Conservation (phyloP, 1,284 basidiomycete genomes). For the Melampsora larici-populina region DNA sequence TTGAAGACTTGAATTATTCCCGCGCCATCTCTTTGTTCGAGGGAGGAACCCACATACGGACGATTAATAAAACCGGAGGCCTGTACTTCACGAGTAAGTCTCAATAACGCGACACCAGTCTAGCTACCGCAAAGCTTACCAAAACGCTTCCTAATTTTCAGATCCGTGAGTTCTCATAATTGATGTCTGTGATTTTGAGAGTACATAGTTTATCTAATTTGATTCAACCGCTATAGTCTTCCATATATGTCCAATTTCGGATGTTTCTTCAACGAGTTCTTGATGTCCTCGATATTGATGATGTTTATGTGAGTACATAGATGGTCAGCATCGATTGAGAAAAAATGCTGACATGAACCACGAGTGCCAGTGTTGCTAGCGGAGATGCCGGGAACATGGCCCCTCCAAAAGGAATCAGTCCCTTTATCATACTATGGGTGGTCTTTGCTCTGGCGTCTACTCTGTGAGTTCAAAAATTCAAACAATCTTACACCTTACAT, state of each 20-base stretch:
- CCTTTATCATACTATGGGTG: constrained; percentile 30
- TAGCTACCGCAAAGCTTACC: neutral
- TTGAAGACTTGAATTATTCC: constrained; percentile 29
- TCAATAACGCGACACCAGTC: too few relatives aligned
- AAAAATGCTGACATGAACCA: neutral
- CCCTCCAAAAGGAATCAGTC: constrained; percentile 24
- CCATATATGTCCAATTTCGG: constrained; percentile 23
- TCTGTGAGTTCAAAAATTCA: neutral
- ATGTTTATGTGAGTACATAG: constrained; percentile 34
- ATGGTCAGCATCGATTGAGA: neutral
- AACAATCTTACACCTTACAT: neutral
- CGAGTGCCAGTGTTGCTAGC: constrained; percentile 10
- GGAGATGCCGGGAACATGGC: constrained; percentile 18
- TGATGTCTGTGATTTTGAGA: neutral
- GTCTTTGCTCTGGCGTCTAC: constrained; percentile 29
- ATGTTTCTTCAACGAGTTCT: constrained; percentile 37
- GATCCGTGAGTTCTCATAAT: neutral
- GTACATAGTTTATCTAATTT: neutral
- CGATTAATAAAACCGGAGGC: constrained; percentile 23
- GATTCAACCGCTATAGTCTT: neutral
- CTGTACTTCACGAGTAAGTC: constrained; percentile 38
- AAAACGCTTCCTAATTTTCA: neutral
- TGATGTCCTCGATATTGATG: constrained; percentile 32
- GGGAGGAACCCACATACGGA: constrained; percentile 23
- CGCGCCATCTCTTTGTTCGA: constrained; percentile 34